phyloP scores from a whole-genome alignment of 176 grass and related monocot species.

The Urochloa ruziziensis region DNA sequence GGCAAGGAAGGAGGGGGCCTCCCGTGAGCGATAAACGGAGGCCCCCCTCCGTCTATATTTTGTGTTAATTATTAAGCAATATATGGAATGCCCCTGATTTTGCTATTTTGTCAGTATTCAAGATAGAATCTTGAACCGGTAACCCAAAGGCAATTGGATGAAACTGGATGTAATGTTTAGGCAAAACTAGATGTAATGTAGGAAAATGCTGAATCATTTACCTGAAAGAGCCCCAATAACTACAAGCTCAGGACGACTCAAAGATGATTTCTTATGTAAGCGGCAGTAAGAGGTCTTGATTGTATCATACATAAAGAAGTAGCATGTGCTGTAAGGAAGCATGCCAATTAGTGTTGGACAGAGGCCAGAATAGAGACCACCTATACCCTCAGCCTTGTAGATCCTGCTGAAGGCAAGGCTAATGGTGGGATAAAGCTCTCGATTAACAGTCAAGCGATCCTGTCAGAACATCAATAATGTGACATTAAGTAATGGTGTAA shows the following conservation, averaged over 20 bases:
- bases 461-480: slow-evolving; percentile 25
- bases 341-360: slow-evolving; percentile 74
- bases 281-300: slow-evolving; percentile 79
- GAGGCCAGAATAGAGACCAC: slow-evolving; percentile 77
- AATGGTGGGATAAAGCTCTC: slow-evolving; percentile 61
- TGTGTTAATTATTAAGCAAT: neutral
- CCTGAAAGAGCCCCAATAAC: slow-evolving; percentile 77
- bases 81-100: neutral
- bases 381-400: slow-evolving; percentile 52
- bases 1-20: too few species aligned
- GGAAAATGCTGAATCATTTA: slow-evolving; percentile 14
- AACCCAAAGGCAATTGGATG: neutral
- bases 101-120: neutral
- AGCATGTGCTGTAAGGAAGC: slow-evolving; percentile 86
- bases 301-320: slow-evolving; percentile 85
- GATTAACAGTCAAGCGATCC: slow-evolving; percentile 79
- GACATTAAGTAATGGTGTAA: neutral
- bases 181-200: neutral
- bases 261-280: slow-evolving; percentile 52
- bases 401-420: slow-evolving; percentile 63
- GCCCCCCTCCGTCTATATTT: too few species aligned
- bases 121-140: neutral
- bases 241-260: slow-evolving; percentile 64
- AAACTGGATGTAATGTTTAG: too few species aligned
- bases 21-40: too few species aligned